A percentile compares a stretch with the other conserved stretches of the same genome.
Conservation (phyloP, 1,284 basidiomycete genomes). For the Singerocomus inundabilis region DNA sequence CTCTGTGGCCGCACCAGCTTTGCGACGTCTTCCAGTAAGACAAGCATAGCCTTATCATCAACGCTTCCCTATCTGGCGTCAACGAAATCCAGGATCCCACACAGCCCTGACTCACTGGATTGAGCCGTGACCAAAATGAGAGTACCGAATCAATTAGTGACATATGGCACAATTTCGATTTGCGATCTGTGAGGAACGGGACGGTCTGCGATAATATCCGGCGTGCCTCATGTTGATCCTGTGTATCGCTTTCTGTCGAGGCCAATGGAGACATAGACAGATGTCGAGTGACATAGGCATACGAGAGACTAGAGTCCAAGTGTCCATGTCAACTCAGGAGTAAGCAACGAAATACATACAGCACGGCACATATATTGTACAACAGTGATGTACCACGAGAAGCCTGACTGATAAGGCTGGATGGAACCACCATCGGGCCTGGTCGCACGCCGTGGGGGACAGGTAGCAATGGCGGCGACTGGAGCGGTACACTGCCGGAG, state of each 20-base stretch:
- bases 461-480: neutral
- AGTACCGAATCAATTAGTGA: constrained; percentile 51
- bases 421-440: constrained; percentile 48
- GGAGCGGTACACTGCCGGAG: neutral
- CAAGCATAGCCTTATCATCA: constrained; percentile 44
- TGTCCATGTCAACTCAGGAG: constrained; percentile 1
- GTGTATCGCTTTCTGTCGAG: constrained; percentile 35
- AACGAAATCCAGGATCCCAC: constrained; percentile 5
- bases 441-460: constrained; percentile 42
- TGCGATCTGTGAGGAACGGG: constrained; percentile 61
- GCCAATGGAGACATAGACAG: constrained; percentile 58
- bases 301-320: constrained; percentile 51
- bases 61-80: constrained; percentile 41
- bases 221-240: constrained; percentile 47
- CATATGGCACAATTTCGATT: constrained; percentile 48
- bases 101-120: constrained; percentile 40
- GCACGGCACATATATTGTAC: constrained; percentile 65
- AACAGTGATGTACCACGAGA: constrained; percentile 47
- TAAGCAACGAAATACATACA: constrained; percentile 43
- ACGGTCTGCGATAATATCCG: constrained; percentile 48
- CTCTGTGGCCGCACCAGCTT: constrained; percentile 48
- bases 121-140: constrained; percentile 60
- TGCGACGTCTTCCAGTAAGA: constrained; percentile 55
- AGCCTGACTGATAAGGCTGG: constrained; percentile 41
- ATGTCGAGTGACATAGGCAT: constrained; percentile 61